Percentiles rank a stretch among this genome's conserved stretches.
Conservation (phyloP, 805 yeast genomes). For the Starmerella apis region DNA sequence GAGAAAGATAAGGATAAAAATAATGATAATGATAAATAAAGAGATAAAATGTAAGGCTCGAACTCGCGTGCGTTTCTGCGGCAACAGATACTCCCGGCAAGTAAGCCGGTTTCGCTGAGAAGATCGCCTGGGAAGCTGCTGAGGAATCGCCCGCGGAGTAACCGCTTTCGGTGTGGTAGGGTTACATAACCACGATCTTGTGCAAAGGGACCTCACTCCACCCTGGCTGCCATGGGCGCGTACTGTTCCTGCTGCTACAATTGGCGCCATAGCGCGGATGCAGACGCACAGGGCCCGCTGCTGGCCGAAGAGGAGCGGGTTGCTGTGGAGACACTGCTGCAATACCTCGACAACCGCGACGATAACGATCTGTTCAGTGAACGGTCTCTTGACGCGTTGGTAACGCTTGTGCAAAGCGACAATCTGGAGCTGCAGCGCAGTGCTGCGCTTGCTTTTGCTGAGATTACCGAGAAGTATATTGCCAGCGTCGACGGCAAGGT, state of each 20-base stretch:
- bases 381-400: constrained; percentile 73
- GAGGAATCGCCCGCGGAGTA: constrained; percentile 1
- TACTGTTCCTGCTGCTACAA: constrained; percentile 21
- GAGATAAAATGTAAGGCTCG: too few species aligned
- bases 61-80: too few species aligned
- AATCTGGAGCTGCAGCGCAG: constrained; percentile 90
- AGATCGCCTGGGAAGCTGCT: not conserved
- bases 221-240: constrained; percentile 17
- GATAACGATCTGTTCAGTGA: constrained; percentile 83
- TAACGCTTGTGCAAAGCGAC: constrained; percentile 88
- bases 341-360: constrained; percentile 76
- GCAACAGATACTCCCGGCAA: too few species aligned
- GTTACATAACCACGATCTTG: constrained; percentile 5
- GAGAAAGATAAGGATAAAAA: too few species aligned
- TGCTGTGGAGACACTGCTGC: constrained; percentile 82
- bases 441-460: constrained; percentile 97
- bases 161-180: not conserved
- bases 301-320: constrained; percentile 94
- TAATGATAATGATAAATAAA: too few species aligned
- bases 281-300: constrained; percentile 66
- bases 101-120: too few species aligned
- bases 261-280: constrained; percentile 44
- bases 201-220: constrained; percentile 1
- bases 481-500: constrained; percentile 84
- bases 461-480: constrained; percentile 84